These are phyloP conservation scores for Globisporangium middletonii DNA, from an alignment of 352 stramenopile species.

Conservation along the genomic window DNA sequence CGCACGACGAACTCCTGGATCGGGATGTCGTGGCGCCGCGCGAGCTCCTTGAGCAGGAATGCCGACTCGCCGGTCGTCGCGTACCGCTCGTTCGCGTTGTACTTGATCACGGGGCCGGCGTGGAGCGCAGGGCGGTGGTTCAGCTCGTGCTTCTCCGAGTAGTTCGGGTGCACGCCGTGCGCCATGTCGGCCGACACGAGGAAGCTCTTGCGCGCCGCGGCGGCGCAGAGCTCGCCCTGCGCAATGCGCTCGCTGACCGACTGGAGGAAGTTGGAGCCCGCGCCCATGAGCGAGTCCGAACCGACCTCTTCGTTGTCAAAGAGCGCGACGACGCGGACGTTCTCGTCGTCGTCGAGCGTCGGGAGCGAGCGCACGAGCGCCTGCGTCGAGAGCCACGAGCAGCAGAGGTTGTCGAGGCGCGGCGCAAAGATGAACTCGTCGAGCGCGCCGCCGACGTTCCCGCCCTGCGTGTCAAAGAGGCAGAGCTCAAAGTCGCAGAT, in stretches of 20 bases:
- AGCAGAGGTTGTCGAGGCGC: conserved; percentile 97
- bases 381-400: conserved; percentile 90
- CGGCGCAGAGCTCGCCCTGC: conserved; percentile 44
- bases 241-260: conserved; percentile 56
- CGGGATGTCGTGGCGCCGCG: conserved; percentile 71
- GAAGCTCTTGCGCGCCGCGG: conserved; percentile 64
- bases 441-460: conserved; percentile 86
- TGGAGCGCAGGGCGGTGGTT: conserved; percentile 91
- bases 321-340: conserved; percentile 90
- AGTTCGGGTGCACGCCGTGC: conserved; percentile 98
- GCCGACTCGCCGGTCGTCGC: conserved; percentile 92
- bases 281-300: conserved; percentile 83
- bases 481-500: conserved; percentile 97
- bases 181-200: conserved; percentile 95
- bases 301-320: conserved; percentile 99
- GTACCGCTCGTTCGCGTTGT: conserved; percentile 98
- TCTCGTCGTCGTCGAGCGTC: conserved; percentile 61
- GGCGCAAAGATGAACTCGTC: conserved; percentile 96
- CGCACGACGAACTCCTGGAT: conserved; percentile 97
- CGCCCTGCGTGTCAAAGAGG: conserved; percentile 94
- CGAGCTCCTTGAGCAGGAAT: conserved; percentile 91
- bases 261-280: conserved; percentile 78
- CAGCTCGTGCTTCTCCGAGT: conserved; percentile 93
- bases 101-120: conserved; percentile 97
- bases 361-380: conserved; percentile 78